Percentiles rank a stretch among this genome's conserved stretches.
These are phyloP conservation scores for Lactuca saligna DNA, from an alignment of 129 eudicot species.

Conservation along the genomic window DNA sequence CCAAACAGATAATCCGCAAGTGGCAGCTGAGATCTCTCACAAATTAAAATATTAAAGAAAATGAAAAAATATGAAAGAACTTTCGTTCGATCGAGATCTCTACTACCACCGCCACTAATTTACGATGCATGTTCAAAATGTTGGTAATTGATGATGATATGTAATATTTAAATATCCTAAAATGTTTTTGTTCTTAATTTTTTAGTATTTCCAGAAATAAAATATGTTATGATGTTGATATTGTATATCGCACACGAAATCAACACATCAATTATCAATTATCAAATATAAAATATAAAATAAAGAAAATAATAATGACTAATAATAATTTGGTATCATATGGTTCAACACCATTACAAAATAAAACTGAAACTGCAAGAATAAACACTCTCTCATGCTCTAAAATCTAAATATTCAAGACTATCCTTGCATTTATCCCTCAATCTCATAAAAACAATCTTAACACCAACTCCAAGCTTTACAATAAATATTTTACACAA, in stretches of 20 bases:
- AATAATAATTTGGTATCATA: too few relatives aligned
- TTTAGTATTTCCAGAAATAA: not conserved
- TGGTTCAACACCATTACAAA: too few relatives aligned
- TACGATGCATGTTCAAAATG: slow-evolving; percentile 12
- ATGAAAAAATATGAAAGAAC: not conserved
- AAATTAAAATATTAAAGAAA: slow-evolving; percentile 8
- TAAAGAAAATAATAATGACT: too few relatives aligned
- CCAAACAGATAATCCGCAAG: slow-evolving; percentile 32
- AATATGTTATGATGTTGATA: not conserved
- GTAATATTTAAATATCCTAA: not conserved
- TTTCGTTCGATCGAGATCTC: slow-evolving; percentile 8
- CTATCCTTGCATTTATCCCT: too few relatives aligned
- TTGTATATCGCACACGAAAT: not conserved
- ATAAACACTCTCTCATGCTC: too few relatives aligned
- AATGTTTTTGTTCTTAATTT: too few relatives aligned
- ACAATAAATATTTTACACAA: too few relatives aligned
- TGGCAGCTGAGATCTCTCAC: slow-evolving; percentile 34
- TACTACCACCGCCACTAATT: slow-evolving; percentile 25
- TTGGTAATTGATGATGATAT: not conserved
- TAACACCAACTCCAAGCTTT: too few relatives aligned
- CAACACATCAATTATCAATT: not conserved
- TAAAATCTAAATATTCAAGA: too few relatives aligned
- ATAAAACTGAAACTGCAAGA: too few relatives aligned
- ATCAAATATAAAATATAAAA: too few relatives aligned
- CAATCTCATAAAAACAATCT: too few relatives aligned